phyloP scores from a whole-genome alignment of 768 basidiomycete species.

The Termitomyces sp. region DNA sequence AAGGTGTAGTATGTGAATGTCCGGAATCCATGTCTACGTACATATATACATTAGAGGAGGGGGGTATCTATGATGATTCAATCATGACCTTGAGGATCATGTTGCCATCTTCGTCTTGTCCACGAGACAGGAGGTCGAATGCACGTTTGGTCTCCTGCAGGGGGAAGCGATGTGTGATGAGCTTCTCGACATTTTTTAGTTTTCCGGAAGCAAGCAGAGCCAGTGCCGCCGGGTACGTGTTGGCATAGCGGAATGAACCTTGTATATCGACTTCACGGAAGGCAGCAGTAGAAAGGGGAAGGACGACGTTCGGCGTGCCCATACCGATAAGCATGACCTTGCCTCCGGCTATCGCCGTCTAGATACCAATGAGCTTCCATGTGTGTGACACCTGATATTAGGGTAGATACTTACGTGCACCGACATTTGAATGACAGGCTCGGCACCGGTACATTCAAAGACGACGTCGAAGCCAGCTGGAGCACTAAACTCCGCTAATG shows the following conservation, averaged over 20 bases:
- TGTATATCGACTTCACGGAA: slow-evolving; percentile 89
- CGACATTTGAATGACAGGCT: slow-evolving; percentile 87
- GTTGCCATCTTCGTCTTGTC: slow-evolving; percentile 73
- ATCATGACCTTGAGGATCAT: slow-evolving; percentile 93
- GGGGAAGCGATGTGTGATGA: slow-evolving; percentile 75
- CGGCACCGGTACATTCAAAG: slow-evolving; percentile 94
- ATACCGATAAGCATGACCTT: slow-evolving; percentile 95
- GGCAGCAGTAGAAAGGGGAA: slow-evolving; percentile 83
- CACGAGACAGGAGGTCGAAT: slow-evolving; percentile 77
- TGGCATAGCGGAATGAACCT: slow-evolving; percentile 88
- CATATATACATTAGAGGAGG: not conserved
- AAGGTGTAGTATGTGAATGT: not conserved
- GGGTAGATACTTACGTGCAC: slow-evolving; percentile 65
- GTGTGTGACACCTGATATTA: not conserved
- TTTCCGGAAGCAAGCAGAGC: slow-evolving; percentile 66
- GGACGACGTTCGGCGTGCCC: slow-evolving; percentile 78
- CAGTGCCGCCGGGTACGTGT: slow-evolving; percentile 88
- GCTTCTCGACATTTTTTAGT: slow-evolving; percentile 60
- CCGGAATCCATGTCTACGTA: slow-evolving; percentile 6
- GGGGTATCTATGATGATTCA: slow-evolving; percentile 29
- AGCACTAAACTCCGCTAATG: slow-evolving; percentile 52
- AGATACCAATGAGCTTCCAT: slow-evolving; percentile 8
- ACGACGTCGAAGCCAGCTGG: slow-evolving; percentile 88
- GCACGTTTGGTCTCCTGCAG: slow-evolving; percentile 67
- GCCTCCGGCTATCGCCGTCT: slow-evolving; percentile 83